Base-by-base conservation (phyloP, 805 yeast genomes). In the Candida dendrica region DNA sequence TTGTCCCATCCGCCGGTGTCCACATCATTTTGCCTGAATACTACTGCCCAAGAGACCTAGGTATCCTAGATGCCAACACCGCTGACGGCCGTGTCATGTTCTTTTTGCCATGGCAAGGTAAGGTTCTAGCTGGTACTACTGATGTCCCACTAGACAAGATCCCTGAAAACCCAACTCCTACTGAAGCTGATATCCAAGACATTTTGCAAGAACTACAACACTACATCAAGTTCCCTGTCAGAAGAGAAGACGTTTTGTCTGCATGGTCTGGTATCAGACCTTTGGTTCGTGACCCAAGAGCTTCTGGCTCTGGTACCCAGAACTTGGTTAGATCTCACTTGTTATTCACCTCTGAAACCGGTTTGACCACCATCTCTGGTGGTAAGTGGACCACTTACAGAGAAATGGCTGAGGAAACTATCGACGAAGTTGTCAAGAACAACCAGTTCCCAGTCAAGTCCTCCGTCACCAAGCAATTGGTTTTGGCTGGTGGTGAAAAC, bases 251-350 rank as follows among this genome's bases (percentile, higher is more conserved):
- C 59, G 96, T 90, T 34, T 72, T 85, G 51, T 84, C 93, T 58
- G 96, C 97, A 37, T 90, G 98, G 98, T 81, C 95, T 40, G 98
- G 98, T 65, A 86, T 90, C 56, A 78, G 98, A 64, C 98, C 98
- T 11, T 77, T 90, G 57, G 97, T 87, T 35, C 79, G 85, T 61
- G 95, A 90, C 64, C 90, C 90, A 45, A 67, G 78, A 47, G 59
- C 68, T 35, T 65, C 81, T 57, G 53, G 66, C 58, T 66, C 71
- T 45, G 64, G 68, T 36, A 90, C 97, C 44, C 93, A 89, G 68
- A 90, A 89, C 41, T 72, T 90, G 50, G 98, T 90, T 36, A 82
- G 98, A 69, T 84, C 86, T 51, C 98, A 90, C 65, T 71, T 90
- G 54, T 74, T 90, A 42, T 75, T 83, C 55, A 72, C 77, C 26